Base-by-base conservation (phyloP, 208 protist genomes). In the Naegleria fowleri region DNA sequence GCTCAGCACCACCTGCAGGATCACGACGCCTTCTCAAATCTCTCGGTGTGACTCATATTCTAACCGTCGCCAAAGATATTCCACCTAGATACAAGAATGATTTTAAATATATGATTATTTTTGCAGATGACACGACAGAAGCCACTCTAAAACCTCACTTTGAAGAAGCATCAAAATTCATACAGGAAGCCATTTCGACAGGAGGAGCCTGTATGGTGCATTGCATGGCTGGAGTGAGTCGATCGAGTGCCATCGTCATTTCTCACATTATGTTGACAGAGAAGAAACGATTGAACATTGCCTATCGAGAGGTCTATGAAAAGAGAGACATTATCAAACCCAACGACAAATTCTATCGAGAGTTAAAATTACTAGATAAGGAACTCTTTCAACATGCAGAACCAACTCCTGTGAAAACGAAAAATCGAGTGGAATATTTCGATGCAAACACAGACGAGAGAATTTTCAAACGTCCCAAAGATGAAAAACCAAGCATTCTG, bases 261-360 rank as follows among this genome's bases (percentile, higher is more conserved):
- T 94, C 94, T 5, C 96, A 95, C 86, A 48, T 95, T 25, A 95
- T 95, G 94, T 38, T 83, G 39, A 67, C 92, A 55, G 0, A 92
- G 19, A 90, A 92, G 2, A 5, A 94, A 4, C 90, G 29, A 39
- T 29, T 39, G 11, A 79, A 83, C 9, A 39, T 25, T 22, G 93
- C 94, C n/a, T 96, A 92, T 58, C 25, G 90, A 22, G 43, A 90
- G 0, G 92, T 94, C 7, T 93, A 91, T 33, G 51, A 84, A 52
- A 16, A 22, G 40, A 88, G 93, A 87, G 29, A 93, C 4, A 90
- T 92, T 79, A 93, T 93, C 38, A 92, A 93, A 75, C 93, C 93
- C 48, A 94, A 94, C 67, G 5, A 15, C 15, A 67, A 9, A 38
- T 89, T 89, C 39, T 29, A 40, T 5, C n/a, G 9, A 39, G 86